phyloP scores from a whole-genome alignment of 2,329 filamentous ascomycete genomes.

The Fusarium sp. region DNA sequence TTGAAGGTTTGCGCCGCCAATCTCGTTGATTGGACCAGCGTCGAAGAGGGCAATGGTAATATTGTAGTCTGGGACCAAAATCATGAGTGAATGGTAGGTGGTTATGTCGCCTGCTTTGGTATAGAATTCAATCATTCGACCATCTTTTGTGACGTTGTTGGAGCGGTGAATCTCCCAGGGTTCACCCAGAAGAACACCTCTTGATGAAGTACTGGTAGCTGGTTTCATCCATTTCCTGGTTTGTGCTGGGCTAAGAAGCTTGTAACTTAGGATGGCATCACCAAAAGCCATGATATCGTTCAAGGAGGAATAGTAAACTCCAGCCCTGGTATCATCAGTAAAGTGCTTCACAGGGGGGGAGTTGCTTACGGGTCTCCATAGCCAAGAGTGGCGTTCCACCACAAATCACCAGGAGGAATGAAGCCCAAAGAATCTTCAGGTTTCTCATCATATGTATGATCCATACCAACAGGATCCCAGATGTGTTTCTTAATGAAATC shows the following conservation, averaged over 20 bases:
- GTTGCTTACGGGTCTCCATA: slow-evolving; percentile 10
- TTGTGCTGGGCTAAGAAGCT: neutral
- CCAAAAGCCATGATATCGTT: slow-evolving; percentile 21
- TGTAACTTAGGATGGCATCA: neutral
- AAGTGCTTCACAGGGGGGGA: no score
- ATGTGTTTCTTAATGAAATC: slow-evolving; percentile 21
- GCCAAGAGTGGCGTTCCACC: slow-evolving; percentile 26
- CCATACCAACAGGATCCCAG: slow-evolving; percentile 11
- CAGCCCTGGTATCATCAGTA: neutral
- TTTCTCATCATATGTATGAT: neutral
- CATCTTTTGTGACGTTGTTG: slow-evolving; percentile 21
- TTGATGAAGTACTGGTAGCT: neutral
- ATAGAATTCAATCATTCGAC: slow-evolving; percentile 21
- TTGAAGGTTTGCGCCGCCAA: neutral
- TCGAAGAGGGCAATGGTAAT: neutral
- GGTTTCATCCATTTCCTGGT: slow-evolving; percentile 29
- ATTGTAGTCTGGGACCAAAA: slow-evolving; percentile 13
- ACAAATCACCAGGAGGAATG: slow-evolving; percentile 1
- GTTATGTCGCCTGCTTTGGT: slow-evolving; percentile 18
- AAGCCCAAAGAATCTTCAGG: slow-evolving; percentile 16
- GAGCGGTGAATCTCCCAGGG: slow-evolving; percentile 24
- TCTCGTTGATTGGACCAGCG: slow-evolving; percentile 4
- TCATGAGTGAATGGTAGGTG: slow-evolving; percentile 9
- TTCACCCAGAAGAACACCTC: neutral
- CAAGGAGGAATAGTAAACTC: slow-evolving; percentile 8